phyloP scores from a whole-genome alignment of 768 basidiomycete species.

The Lactarius tabidus region DNA sequence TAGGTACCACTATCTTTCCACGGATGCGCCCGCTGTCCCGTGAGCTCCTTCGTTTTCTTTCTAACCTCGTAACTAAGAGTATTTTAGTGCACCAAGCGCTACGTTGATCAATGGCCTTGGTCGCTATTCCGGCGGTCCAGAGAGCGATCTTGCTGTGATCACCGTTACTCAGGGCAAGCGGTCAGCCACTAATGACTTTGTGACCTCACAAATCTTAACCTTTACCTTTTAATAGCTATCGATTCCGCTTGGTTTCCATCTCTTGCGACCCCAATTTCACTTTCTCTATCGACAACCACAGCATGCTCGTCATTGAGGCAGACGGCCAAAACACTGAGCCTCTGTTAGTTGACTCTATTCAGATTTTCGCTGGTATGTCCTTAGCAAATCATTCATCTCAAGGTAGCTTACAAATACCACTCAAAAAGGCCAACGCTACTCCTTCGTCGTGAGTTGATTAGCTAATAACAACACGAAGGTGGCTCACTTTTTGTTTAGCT shows the following conservation, averaged over 20 bases:
- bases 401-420: background rate
- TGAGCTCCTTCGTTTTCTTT: background rate
- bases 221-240: slow-evolving; percentile 9
- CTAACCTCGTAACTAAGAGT: background rate
- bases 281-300: slow-evolving; percentile 25
- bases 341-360: slow-evolving; percentile 23
- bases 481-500: slow-evolving; percentile 7
- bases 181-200: background rate
- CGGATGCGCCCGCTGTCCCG: slow-evolving; percentile 10
- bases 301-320: slow-evolving; percentile 27
- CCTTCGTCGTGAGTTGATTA: slow-evolving; percentile 19
- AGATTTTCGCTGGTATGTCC: slow-evolving; percentile 22
- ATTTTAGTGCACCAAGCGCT: slow-evolving; percentile 4
- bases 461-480: background rate
- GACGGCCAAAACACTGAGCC: slow-evolving; percentile 25
- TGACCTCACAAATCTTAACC: background rate
- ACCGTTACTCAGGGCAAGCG: slow-evolving; percentile 24
- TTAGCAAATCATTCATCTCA: background rate
- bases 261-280: slow-evolving; percentile 25
- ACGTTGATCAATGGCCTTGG: slow-evolving; percentile 28
- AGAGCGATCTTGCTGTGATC: slow-evolving; percentile 16
- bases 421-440: slow-evolving; percentile 25
- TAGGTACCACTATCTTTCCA: slow-evolving; percentile 23
- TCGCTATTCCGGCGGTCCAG: slow-evolving; percentile 22
- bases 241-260: slow-evolving; percentile 23